Conservation (phyloP, 1,284 basidiomycete species). For the Grifola frondosa region DNA sequence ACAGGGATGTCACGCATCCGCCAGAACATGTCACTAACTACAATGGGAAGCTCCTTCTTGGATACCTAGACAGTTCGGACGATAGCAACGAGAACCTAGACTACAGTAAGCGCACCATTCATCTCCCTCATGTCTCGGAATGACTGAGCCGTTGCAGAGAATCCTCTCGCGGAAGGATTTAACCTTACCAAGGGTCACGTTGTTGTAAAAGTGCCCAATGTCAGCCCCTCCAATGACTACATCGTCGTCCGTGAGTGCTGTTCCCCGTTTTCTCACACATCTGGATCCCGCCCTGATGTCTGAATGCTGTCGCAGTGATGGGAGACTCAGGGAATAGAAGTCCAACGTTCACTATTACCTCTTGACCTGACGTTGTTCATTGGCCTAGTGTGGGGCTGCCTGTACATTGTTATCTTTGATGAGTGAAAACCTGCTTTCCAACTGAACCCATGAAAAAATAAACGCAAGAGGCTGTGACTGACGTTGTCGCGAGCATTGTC, state of each 20-base stretch:
- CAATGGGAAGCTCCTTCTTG: slow-evolving; percentile 36
- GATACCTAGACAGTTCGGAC: slow-evolving; percentile 29
- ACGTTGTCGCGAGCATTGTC: too few species aligned
- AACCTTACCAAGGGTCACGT: slow-evolving; percentile 37
- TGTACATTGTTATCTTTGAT: not conserved
- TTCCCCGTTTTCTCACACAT: not conserved
- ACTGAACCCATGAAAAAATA: too few species aligned
- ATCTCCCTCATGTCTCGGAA: not conserved
- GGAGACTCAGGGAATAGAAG: slow-evolving; percentile 46
- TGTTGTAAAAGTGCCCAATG: slow-evolving; percentile 36
- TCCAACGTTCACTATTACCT: slow-evolving; percentile 40
- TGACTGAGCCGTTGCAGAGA: slow-evolving; percentile 25
- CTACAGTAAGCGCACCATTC: slow-evolving; percentile 23
- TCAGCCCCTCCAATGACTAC: slow-evolving; percentile 28
- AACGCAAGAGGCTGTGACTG: too few species aligned
- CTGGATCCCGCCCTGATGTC: not conserved
- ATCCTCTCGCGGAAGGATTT: slow-evolving; percentile 43
- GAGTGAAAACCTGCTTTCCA: too few species aligned
- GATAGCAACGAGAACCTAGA: slow-evolving; percentile 36
- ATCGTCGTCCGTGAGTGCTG: slow-evolving; percentile 36
- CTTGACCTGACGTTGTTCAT: not conserved
- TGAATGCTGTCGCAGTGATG: slow-evolving; percentile 31
- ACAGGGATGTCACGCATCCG: slow-evolving; percentile 34
- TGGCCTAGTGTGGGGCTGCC: not conserved
- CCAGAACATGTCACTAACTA: slow-evolving; percentile 33